phyloP scores from a whole-genome alignment of 2,329 filamentous ascomycete genomes.

The Penicillium sp. region DNA sequence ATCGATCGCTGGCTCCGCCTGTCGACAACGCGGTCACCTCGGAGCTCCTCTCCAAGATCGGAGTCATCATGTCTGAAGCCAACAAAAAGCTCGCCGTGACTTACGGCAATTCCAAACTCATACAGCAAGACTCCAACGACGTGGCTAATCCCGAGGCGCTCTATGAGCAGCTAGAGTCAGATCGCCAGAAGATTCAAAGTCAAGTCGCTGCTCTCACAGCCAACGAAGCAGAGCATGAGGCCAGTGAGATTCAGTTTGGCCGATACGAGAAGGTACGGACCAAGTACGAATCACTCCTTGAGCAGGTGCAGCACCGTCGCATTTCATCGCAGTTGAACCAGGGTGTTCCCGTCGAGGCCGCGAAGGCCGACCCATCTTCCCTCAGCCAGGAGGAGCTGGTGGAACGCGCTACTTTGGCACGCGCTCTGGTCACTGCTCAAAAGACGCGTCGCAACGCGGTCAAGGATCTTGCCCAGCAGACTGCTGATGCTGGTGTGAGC shows the following conservation, averaged over 20 bases:
- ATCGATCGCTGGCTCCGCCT: conserved; percentile 31
- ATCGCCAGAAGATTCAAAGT: conserved; percentile 47
- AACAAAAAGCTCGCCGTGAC: conserved; percentile 66
- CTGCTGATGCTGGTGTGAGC: conserved; percentile 48
- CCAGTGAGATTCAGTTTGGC: conserved; percentile 39
- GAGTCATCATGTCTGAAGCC: conserved; percentile 69
- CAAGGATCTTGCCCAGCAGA: conserved; percentile 47
- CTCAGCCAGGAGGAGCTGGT: conserved; percentile 35
- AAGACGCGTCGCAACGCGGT: conserved; percentile 39
- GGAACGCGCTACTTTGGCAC: conserved; percentile 33
- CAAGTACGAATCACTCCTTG: conserved; percentile 47
- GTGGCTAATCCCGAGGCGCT: conserved; percentile 46
- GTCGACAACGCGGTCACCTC: conserved; percentile 62
- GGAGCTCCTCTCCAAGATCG: conserved; percentile 69
- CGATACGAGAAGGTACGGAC: conserved; percentile 42
- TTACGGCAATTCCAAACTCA: conserved; percentile 64
- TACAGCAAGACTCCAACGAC: conserved; percentile 54
- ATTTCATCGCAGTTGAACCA: conserved; percentile 37
- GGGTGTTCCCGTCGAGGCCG: conserved; percentile 16
- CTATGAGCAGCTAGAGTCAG: conserved; percentile 46
- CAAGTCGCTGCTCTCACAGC: conserved; percentile 40
- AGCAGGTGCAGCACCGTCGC: conserved; percentile 44
- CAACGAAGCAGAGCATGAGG: conserved; percentile 41
- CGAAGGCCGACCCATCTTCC: conserved; percentile 18
- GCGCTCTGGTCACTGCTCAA: conserved; percentile 37